Evolutionary conservation across 805 yeast species (phyloP), one percentile per base, ranked within the genome.

Genomic region (Pichia manshurica): DNA sequence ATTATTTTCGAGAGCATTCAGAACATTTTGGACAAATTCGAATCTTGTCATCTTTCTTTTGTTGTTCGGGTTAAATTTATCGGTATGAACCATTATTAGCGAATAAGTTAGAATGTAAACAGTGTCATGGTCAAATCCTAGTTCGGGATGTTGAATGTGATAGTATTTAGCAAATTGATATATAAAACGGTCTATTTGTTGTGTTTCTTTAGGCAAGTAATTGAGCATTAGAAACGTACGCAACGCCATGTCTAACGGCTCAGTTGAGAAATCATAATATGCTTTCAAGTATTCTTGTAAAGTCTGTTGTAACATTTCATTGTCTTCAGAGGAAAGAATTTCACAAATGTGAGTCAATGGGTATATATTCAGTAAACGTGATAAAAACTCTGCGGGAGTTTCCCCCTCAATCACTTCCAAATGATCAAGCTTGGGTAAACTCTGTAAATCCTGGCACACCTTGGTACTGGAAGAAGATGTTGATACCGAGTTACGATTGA

Each of bases 81-180:
- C 93, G 0, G 93, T 85, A 58, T 85, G 91, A 29, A 85, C 65
- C 73, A 85, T 80, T 40, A 85, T 69, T 37, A 85, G 61, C 2
- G 88, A 80, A 56, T 81, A 85, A 1, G 80, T 71, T 12, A 83
- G 58, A 41, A 82, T 76, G 56, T 83, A 82, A 8, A 83, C 78
- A 38, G 79, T 78, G 48, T 82, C 85, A 1, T 56, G 54, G 16
- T 61, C 59, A n/a, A 58, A 44, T 31, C 68, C 74, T 10, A 70
- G 44, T 8, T 57, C 58, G 0, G 69, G 68, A 51, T 77, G 74
- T 46, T 61, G 72, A 25, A 64, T 58, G 50, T 70, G 71, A 60
- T 79, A 85, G 21, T 74, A 70, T 25, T 57, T 59, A 9, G 85
- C 74, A 62, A 85, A 81, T 29, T 73, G 73, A 45, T 75, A 77